These are phyloP conservation scores for Dalbergia cochinchinensis DNA, from an alignment of 306 rosid species.

Conservation along the genomic window DNA sequence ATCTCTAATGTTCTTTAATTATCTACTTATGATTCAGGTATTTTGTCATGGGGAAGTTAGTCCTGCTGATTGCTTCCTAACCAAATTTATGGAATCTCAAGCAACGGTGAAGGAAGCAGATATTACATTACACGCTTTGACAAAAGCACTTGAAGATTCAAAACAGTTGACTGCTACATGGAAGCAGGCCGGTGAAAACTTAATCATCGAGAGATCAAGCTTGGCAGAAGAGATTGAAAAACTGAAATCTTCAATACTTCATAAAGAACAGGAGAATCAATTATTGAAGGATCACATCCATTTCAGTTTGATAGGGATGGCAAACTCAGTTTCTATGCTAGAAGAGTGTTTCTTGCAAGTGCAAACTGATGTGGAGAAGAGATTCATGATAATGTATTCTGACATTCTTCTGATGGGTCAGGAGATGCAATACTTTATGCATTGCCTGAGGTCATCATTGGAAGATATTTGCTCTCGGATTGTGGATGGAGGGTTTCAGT, in stretches of 20 bases:
- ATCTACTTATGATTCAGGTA: slow-evolving; percentile 57
- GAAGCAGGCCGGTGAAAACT: slow-evolving; percentile 74
- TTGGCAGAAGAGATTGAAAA: slow-evolving; percentile 68
- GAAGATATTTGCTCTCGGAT: slow-evolving; percentile 67
- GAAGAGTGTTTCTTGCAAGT: slow-evolving; percentile 70
- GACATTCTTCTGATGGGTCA: slow-evolving; percentile 56
- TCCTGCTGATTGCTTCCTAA: slow-evolving; percentile 56
- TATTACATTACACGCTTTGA: slow-evolving; percentile 77
- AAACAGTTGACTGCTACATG: slow-evolving; percentile 67
- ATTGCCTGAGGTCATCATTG: slow-evolving; percentile 60
- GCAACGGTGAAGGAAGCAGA: slow-evolving; percentile 84
- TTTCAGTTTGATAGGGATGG: slow-evolving; percentile 65
- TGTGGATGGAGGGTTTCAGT: slow-evolving; percentile 61
- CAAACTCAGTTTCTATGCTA: slow-evolving; percentile 62
- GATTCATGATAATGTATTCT: slow-evolving; percentile 55
- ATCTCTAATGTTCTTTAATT: slow-evolving; percentile 43
- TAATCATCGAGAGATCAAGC: slow-evolving; percentile 67
- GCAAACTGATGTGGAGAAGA: slow-evolving; percentile 72
- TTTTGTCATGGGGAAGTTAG: slow-evolving; percentile 45
- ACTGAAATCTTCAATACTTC: slow-evolving; percentile 60
- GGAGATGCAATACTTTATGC: slow-evolving; percentile 56
- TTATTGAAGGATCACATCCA: slow-evolving; percentile 61
- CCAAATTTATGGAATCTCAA: slow-evolving; percentile 78
- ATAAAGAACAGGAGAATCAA: slow-evolving; percentile 69
- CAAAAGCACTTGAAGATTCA: slow-evolving; percentile 79